Evolutionary conservation across 2,329 filamentous ascomycete species (phyloP).

Genomic region (Talaromyces atroroseus): DNA sequence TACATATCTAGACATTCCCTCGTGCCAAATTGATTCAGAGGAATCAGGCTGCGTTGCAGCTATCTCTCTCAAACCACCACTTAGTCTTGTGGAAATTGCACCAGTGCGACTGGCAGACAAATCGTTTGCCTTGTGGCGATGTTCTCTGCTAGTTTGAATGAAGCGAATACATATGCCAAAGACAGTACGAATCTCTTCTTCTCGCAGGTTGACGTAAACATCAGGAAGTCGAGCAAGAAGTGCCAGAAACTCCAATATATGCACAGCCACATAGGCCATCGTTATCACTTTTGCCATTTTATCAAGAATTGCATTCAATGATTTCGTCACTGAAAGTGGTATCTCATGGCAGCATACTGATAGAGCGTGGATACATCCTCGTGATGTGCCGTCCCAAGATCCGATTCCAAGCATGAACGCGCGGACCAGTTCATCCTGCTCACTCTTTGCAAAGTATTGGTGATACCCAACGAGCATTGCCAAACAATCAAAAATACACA

Average conservation of each 20-base stretch:
- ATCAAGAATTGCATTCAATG: conserved; percentile 76
- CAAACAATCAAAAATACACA: conserved; percentile 80
- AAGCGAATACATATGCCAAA: conserved; percentile 96
- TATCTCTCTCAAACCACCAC: conserved; percentile 42
- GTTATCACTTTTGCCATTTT: conserved; percentile 97
- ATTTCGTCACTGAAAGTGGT: conserved; percentile 78
- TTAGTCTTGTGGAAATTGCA: conserved; percentile 36
- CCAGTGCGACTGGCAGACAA: conserved; percentile 27
- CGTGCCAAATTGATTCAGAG: conserved; percentile 44
- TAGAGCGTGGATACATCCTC: conserved; percentile 88
- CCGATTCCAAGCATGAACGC: conserved; percentile 81
- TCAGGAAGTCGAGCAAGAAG: conserved; percentile 78
- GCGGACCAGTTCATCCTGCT: conserved; percentile 84
- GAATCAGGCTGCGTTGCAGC: conserved; percentile 24
- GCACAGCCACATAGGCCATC: conserved; percentile 82
- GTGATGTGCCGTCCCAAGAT: conserved; percentile 78
- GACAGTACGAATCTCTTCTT: conserved; percentile 87
- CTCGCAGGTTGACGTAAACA: conserved; percentile 80
- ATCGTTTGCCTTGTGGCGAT: conserved; percentile 32
- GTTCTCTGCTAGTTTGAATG: conserved; percentile 76
- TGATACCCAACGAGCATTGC: conserved; percentile 90
- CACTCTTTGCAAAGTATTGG: conserved; percentile 71
- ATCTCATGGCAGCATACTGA: conserved; percentile 94
- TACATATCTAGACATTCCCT: conserved; percentile 87
- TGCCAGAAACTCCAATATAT: conserved; percentile 93